Percentiles rank a stretch among this genome's conserved stretches.
Evolutionary conservation across 805 yeast species (phyloP).

Genomic region (Myxozyma melibiosi): DNA sequence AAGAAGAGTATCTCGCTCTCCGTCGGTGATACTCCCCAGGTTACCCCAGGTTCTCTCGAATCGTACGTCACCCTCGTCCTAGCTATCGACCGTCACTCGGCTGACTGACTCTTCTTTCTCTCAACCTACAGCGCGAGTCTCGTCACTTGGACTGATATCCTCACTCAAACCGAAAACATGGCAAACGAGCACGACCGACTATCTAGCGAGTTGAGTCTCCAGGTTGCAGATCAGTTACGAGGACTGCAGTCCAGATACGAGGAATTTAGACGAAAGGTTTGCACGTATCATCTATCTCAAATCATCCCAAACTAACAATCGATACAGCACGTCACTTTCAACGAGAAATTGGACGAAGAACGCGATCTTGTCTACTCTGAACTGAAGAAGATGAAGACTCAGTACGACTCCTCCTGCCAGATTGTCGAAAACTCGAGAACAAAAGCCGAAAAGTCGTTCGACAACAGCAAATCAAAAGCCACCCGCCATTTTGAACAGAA

Average conservation of each 20-base stretch:
- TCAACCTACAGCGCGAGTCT: constrained; percentile 67
- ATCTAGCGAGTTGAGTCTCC: constrained; percentile 59
- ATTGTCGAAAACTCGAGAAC: constrained; percentile 77
- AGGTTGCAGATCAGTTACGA: constrained; percentile 62
- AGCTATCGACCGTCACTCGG: neutral
- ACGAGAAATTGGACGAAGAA: constrained; percentile 57
- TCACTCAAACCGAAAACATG: constrained; percentile 78
- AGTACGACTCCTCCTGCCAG: constrained; percentile 80
- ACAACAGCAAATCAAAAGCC: constrained; percentile 48
- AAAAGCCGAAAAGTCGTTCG: constrained; percentile 61
- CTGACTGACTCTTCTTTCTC: neutral
- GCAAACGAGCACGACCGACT: constrained; percentile 67
- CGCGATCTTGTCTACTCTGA: constrained; percentile 55
- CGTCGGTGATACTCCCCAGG: constrained; percentile 88
- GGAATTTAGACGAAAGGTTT: constrained; percentile 48
- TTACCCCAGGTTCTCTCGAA: constrained; percentile 95
- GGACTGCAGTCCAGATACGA: constrained; percentile 58
- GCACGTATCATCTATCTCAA: neutral
- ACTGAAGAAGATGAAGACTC: constrained; percentile 64
- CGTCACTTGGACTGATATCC: constrained; percentile 87
- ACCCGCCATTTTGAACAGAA: constrained; percentile 28
- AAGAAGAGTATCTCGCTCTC: constrained; percentile 64
- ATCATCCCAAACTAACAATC: neutral
- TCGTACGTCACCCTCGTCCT: constrained; percentile 9
- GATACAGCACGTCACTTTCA: constrained; percentile 55